These are phyloP conservation scores for Paraconiothyrium brasiliense DNA, from an alignment of 2,329 filamentous ascomycete species.

Conservation along the genomic window DNA sequence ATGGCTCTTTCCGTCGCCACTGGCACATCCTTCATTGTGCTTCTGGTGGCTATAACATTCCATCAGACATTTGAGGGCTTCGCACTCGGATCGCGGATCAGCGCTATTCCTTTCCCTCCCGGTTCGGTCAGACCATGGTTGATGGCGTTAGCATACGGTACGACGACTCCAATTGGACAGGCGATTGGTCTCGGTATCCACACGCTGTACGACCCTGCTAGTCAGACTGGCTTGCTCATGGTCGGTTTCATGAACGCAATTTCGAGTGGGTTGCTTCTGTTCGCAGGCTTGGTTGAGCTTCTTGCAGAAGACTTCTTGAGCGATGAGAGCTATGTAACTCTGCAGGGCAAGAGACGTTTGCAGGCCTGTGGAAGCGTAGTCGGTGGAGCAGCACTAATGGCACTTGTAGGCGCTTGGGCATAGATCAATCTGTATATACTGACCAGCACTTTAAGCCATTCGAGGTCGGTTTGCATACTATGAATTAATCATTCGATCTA, in stretches of 20 bases:
- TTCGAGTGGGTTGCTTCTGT: conserved; percentile 58
- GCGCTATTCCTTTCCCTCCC: conserved; percentile 73
- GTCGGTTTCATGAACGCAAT: conserved; percentile 63
- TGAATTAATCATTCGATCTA: background rate
- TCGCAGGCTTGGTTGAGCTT: conserved; percentile 61
- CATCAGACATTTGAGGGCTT: conserved; percentile 77
- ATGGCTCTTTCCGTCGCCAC: conserved; percentile 76
- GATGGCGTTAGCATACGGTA: conserved; percentile 70
- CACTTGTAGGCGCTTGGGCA: conserved; percentile 73
- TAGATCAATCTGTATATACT: conserved; percentile 28
- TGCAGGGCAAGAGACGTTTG: conserved; percentile 66
- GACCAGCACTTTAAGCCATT: background rate
- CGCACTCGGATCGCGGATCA: conserved; percentile 75
- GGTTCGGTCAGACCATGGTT: conserved; percentile 78
- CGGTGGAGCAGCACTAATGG: conserved; percentile 69
- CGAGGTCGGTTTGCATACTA: background rate
- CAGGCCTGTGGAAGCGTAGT: conserved; percentile 71
- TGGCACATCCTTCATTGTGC: conserved; percentile 70
- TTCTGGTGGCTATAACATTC: conserved; percentile 75
- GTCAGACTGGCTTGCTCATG: conserved; percentile 58
- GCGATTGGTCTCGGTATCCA: conserved; percentile 61
- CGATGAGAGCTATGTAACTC: conserved; percentile 68
- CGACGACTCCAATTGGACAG: conserved; percentile 63
- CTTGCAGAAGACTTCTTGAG: conserved; percentile 65
- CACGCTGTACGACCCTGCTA: conserved; percentile 60